Conservation (phyloP, 345 rosid genomes). For the Gynandropsis gynandra region DNA sequence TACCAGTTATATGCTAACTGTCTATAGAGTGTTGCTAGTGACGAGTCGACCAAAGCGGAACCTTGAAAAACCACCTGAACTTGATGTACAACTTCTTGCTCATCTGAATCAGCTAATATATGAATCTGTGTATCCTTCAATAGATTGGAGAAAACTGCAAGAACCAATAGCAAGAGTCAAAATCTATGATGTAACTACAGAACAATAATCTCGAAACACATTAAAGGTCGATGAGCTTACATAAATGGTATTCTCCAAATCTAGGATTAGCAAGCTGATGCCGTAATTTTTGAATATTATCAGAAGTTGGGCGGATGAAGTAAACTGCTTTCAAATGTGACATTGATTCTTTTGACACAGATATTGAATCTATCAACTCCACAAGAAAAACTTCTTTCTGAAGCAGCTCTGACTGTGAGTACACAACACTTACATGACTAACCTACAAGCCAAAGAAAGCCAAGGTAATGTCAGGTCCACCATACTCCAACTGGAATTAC, state of each 20-base stretch:
- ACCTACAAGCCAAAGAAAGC: constrained; percentile 42
- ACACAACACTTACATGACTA: constrained; percentile 79
- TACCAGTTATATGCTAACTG: background rate
- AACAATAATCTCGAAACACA: constrained; percentile 9
- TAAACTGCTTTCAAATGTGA: constrained; percentile 91
- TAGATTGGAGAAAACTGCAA: constrained; percentile 88
- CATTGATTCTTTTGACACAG: constrained; percentile 78
- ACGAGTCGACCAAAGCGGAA: constrained; percentile 3
- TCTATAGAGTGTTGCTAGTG: background rate
- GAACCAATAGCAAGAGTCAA: constrained; percentile 11
- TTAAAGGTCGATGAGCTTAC: constrained; percentile 34
- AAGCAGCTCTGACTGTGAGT: constrained; percentile 91
- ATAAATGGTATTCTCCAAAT: constrained; percentile 86
- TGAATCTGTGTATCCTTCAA: constrained; percentile 98
- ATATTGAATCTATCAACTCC: constrained; percentile 81
- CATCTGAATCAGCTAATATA: constrained; percentile 94
- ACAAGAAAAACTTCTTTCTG: constrained; percentile 93
- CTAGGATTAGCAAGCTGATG: constrained; percentile 76
- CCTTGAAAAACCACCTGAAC: constrained; percentile 56
- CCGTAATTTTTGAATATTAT: constrained; percentile 78
- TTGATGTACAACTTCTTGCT: constrained; percentile 91
- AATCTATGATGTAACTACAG: background rate
- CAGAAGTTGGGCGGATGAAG: constrained; percentile 79
- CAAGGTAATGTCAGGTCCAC: background rate
- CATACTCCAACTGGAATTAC: no score